Percentiles rank a stretch among this genome's conserved stretches.
Evolutionary conservation across 2,329 filamentous ascomycete genomes (phyloP).

Genomic region (Cladosporium phlei): DNA sequence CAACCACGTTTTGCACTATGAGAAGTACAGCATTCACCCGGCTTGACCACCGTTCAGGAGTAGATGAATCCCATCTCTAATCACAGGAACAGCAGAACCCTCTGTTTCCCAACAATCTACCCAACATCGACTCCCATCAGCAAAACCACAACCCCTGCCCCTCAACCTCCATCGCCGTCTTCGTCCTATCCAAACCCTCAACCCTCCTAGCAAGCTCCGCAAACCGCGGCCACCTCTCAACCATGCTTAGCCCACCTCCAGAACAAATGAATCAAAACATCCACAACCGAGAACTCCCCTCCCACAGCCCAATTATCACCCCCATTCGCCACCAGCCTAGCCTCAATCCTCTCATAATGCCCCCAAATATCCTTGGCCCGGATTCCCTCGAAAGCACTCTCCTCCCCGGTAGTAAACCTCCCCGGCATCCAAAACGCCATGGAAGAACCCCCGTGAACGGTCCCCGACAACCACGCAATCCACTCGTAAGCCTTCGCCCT

Average conservation of each 20-base stretch:
- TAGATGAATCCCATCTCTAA: too few relatives aligned
- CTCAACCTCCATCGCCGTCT: neutral
- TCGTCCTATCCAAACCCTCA: neutral
- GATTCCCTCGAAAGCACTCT: constrained; percentile 17
- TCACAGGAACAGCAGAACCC: too few relatives aligned
- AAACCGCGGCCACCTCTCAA: constrained; percentile 2
- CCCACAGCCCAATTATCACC: constrained; percentile 27
- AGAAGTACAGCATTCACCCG: too few relatives aligned
- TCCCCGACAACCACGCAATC: constrained; percentile 34
- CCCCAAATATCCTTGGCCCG: constrained; percentile 17
- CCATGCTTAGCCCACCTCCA: constrained; percentile 28
- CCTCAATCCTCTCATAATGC: constrained; percentile 26
- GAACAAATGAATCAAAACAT: constrained; percentile 32
- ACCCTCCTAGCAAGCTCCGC: neutral
- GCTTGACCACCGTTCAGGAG: too few relatives aligned
- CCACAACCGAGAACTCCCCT: constrained; percentile 31
- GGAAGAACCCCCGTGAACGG: constrained; percentile 30
- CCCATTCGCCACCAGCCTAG: constrained; percentile 17
- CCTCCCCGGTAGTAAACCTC: constrained; percentile 26
- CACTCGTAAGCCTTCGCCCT: constrained; percentile 30
- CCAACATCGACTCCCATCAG: too few relatives aligned
- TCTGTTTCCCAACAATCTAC: too few relatives aligned
- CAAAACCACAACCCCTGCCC: constrained; percentile 5
- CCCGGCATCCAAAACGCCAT: constrained; percentile 25
- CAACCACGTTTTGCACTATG: too few relatives aligned